Evolutionary conservation across 1,284 basidiomycete genomes (phyloP).

Genomic region (Xerocomus minutiporus): DNA sequence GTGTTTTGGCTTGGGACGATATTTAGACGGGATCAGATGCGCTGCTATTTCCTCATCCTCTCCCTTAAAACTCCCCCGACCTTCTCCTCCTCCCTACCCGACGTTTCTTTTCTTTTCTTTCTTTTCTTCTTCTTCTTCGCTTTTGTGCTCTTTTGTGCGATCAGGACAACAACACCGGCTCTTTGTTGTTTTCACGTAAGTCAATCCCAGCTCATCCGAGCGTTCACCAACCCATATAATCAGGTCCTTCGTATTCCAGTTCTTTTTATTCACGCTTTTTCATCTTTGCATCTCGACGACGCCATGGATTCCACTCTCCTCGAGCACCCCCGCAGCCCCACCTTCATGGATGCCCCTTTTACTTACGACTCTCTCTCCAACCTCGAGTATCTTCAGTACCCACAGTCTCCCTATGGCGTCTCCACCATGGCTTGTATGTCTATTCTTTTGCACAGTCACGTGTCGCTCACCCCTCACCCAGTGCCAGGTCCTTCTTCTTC

Average conservation of each 20-base stretch:
- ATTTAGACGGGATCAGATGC: constrained; percentile 33
- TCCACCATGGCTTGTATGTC: constrained; percentile 43
- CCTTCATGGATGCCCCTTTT: constrained; percentile 56
- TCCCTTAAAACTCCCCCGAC: constrained; percentile 25
- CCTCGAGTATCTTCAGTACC: constrained; percentile 45
- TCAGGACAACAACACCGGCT: constrained; percentile 31
- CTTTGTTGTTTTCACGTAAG: constrained; percentile 36
- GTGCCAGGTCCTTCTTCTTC: constrained; percentile 44
- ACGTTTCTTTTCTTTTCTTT: constrained; percentile 29
- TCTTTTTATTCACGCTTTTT: constrained; percentile 34
- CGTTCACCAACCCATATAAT: constrained; percentile 8
- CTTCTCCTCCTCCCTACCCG: constrained; percentile 32
- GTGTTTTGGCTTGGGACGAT: constrained; percentile 10
- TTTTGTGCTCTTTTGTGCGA: constrained; percentile 33
- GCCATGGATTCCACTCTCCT: constrained; percentile 48
- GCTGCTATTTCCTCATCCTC: constrained; percentile 24
- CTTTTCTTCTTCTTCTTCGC: constrained; percentile 32
- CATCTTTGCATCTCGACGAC: constrained; percentile 26
- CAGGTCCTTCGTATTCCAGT: constrained; percentile 34
- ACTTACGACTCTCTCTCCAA: constrained; percentile 56
- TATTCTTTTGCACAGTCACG: not conserved
- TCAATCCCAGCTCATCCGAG: not conserved
- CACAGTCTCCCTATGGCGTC: constrained; percentile 44
- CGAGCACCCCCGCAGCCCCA: constrained; percentile 44
- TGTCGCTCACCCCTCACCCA: constrained; percentile 21